Percentiles rank a stretch among this genome's conserved stretches.
Conservation (phyloP, 2,329 filamentous ascomycete species). For the Aspergillus nomiae region DNA sequence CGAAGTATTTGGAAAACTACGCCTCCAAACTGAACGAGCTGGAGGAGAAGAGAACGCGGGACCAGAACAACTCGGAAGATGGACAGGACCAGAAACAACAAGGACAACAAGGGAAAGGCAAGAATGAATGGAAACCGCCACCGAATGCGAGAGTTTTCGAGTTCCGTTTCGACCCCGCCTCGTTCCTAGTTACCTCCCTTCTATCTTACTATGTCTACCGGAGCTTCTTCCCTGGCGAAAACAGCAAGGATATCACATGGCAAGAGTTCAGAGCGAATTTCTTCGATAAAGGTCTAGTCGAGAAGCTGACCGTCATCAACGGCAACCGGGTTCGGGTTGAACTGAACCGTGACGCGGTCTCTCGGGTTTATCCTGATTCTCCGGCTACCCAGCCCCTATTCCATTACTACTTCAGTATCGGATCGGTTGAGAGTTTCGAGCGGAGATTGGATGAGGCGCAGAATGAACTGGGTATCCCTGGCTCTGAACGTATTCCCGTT, state of each 20-base stretch:
- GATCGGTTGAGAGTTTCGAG: constrained; percentile 92
- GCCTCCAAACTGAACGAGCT: constrained; percentile 35
- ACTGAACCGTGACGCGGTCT: constrained; percentile 73
- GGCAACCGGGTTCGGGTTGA: constrained; percentile 77
- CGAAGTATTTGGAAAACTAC: constrained; percentile 57
- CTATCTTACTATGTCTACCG: constrained; percentile 65
- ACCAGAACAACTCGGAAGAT: constrained; percentile 17
- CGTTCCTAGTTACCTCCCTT: constrained; percentile 60
- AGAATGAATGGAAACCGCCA: constrained; percentile 30
- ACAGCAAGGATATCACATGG: constrained; percentile 85
- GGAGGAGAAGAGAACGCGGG: constrained; percentile 25
- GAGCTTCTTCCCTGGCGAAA: constrained; percentile 67
- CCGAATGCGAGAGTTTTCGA: constrained; percentile 43
- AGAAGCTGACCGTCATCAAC: constrained; percentile 83
- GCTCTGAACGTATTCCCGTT: constrained; percentile 87
- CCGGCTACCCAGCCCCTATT: constrained; percentile 68
- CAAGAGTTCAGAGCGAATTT: constrained; percentile 94
- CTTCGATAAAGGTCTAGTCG: constrained; percentile 91
- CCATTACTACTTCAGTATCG: constrained; percentile 92
- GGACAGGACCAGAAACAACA: constrained; percentile 20
- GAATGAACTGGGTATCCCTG: constrained; percentile 80
- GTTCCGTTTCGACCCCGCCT: constrained; percentile 57
- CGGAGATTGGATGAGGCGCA: constrained; percentile 85
- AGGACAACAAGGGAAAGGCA: constrained; percentile 28
- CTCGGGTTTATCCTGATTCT: constrained; percentile 74